These are phyloP conservation scores for Magnusiomyces magnusii DNA, from an alignment of 1,139 yeast species.

Conservation along the genomic window DNA sequence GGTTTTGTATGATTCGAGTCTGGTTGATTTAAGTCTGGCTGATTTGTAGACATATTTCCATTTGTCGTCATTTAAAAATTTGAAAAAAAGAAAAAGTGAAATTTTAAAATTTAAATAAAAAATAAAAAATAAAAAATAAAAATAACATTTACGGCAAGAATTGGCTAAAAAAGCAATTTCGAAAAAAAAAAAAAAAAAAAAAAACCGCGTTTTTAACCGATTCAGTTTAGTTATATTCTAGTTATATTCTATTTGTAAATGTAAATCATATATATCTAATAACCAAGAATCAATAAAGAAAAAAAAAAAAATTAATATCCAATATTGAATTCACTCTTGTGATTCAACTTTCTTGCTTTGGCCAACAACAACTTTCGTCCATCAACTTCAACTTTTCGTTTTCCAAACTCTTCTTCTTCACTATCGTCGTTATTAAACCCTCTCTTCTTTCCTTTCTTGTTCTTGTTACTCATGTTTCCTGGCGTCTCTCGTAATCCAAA, in stretches of 20 bases:
- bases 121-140: no score
- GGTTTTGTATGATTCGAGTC: no score
- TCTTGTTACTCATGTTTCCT: conserved; percentile 41
- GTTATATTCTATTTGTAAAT: no score
- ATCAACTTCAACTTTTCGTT: conserved; percentile 5
- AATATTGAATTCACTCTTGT: conserved; percentile 67
- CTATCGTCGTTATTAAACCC: conserved; percentile 21
- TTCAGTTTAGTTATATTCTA: background rate
- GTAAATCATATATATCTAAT: background rate
- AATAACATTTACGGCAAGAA: background rate
- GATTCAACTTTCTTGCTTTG: conserved; percentile 47
- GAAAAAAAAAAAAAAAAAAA: background rate
- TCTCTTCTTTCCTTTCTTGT: conserved; percentile 21
- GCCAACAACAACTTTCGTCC: conserved; percentile 62
- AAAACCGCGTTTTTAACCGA: no score
- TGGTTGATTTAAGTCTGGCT: background rate
- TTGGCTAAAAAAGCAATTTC: background rate
- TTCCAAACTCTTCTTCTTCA: conserved; percentile 14
- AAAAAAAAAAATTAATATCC: conserved; percentile 20
- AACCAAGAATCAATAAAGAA: background rate
- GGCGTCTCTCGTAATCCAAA: conserved; percentile 96
- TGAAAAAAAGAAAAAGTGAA: no score
- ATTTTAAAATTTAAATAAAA: no score
- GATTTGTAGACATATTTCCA: background rate
- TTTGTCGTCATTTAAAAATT: no score